phyloP scores from a whole-genome alignment of 495 filamentous ascomycete genomes.

The Bombardia bombarda region DNA sequence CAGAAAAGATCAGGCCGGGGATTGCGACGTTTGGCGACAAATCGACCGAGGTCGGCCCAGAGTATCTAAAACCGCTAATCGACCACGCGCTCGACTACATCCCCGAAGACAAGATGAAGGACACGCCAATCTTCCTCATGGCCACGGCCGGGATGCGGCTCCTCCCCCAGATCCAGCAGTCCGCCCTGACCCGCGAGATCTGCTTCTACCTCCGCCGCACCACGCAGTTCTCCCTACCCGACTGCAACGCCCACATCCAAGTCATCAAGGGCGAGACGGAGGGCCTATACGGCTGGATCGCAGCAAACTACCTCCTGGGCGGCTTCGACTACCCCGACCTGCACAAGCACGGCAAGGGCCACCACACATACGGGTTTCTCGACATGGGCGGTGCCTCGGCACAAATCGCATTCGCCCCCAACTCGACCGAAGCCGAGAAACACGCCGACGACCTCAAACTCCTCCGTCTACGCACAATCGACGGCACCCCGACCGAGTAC shows the following conservation, averaged over 20 bases:
- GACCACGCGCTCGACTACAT: constrained; percentile 78
- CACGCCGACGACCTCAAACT: constrained; percentile 87
- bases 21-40: constrained; percentile 82
- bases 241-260: constrained; percentile 86
- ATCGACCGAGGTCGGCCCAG: constrained; percentile 66
- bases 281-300: constrained; percentile 97
- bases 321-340: constrained; percentile 75
- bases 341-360: constrained; percentile 70
- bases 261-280: constrained; percentile 97
- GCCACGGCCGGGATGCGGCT: constrained; percentile 97
- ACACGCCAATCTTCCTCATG: constrained; percentile 90
- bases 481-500: constrained; percentile 70
- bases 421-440: constrained; percentile 80
- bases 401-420: constrained; percentile 96
- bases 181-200: constrained; percentile 63
- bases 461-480: constrained; percentile 71
- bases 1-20: constrained; percentile 86
- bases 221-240: constrained; percentile 78
- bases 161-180: constrained; percentile 63
- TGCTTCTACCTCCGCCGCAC: constrained; percentile 76
- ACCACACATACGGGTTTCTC: constrained; percentile 94
- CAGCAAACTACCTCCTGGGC: constrained; percentile 94
- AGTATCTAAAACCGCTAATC: constrained; percentile 71
- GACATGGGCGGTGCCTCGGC: constrained; percentile 98
- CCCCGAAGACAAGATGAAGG: constrained; percentile 65